Evolutionary conservation across 345 rosid species (phyloP), one percentile per base, ranked within the genome.

Genomic region (Linum usitatissimum): DNA sequence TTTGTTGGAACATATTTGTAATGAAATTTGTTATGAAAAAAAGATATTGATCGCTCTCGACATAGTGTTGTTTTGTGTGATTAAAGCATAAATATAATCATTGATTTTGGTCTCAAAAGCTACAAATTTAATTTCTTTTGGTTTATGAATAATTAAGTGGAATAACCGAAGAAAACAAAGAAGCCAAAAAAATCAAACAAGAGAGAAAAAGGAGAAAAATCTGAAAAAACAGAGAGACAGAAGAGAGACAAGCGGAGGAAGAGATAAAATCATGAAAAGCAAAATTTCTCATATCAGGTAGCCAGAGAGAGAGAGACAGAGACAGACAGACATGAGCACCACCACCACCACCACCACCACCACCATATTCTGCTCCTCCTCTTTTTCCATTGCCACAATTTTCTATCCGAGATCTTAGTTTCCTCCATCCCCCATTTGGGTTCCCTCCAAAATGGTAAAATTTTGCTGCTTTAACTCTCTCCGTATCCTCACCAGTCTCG

Each of bases 331-430:
- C 70, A 80, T 79, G 79, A 83, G 74, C 79, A 76, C 76, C 53
- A 31, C 36, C 36, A 31, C 6, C 36, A 2, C 6, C 36, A 2
- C 36, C 38, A 4, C 38, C 38, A 4, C 38, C 38, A 4, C 38
- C 38, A 4, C 38, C 38, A 4, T 7, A 5, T 34, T 7, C 8
- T 34, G 6, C 38, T 58, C 75, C 71, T 80, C 79, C 75, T 76
- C 78, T 84, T 76, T 80, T 81, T 80, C 73, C 78, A 70, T 81
- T 78, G 71, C 77, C 66, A 67, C 71, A 61, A 64, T 81, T 74
- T 71, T 73, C 71, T 77, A 77, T 64, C 68, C 78, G 78, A 83
- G 96, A 91, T 91, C 98, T 88, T 91, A 83, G 73, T 42, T 77
- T 74, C 73, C 66, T 77, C 73, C 77, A 75, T 69, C 80, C 48